Evolutionary conservation across 352 stramenopile species (phyloP).

Genomic region (Pythium aphanidermatum): DNA sequence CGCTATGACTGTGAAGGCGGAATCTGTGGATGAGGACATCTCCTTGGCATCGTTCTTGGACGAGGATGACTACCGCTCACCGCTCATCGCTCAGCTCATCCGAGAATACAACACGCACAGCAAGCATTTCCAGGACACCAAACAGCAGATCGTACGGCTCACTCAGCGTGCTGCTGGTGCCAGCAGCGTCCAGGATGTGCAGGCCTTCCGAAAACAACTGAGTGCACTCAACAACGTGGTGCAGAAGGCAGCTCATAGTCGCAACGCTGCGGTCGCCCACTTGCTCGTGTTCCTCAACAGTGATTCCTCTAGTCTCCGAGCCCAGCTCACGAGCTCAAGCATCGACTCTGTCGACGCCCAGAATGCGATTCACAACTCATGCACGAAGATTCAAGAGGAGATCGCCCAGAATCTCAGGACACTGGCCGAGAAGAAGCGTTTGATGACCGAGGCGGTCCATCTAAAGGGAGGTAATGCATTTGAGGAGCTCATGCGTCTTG

Average conservation of each 20-base stretch:
- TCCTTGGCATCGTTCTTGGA: too few species aligned
- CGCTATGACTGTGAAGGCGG: too few species aligned
- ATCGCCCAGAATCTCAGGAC: slow-evolving; percentile 30
- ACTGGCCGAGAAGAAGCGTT: slow-evolving; percentile 30
- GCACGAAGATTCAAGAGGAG: slow-evolving; percentile 29
- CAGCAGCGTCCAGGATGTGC: slow-evolving; percentile 2
- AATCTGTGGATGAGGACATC: too few species aligned
- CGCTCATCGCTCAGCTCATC: too few species aligned
- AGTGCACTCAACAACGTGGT: slow-evolving; percentile 17
- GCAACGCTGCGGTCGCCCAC: slow-evolving; percentile 42
- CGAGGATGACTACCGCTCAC: too few species aligned
- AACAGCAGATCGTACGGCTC: slow-evolving; percentile 27
- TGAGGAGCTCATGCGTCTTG: slow-evolving; percentile 47
- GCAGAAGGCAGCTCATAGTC: slow-evolving; percentile 25
- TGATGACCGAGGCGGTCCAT: slow-evolving; percentile 57
- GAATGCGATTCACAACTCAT: slow-evolving; percentile 40
- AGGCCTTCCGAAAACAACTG: slow-evolving; percentile 1
- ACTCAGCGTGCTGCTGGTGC: slow-evolving; percentile 1
- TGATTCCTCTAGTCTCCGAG: slow-evolving; percentile 28
- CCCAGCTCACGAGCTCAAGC: slow-evolving; percentile 26
- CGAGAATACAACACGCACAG: slow-evolving; percentile 57
- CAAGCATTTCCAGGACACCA: slow-evolving; percentile 33
- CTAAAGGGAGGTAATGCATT: slow-evolving; percentile 44
- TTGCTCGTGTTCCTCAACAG: slow-evolving; percentile 44
- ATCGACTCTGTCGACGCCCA: slow-evolving; percentile 44